These are phyloP conservation scores for Geranium incanum DNA, from an alignment of 441 rosid genomes.

Conservation along the genomic window DNA sequence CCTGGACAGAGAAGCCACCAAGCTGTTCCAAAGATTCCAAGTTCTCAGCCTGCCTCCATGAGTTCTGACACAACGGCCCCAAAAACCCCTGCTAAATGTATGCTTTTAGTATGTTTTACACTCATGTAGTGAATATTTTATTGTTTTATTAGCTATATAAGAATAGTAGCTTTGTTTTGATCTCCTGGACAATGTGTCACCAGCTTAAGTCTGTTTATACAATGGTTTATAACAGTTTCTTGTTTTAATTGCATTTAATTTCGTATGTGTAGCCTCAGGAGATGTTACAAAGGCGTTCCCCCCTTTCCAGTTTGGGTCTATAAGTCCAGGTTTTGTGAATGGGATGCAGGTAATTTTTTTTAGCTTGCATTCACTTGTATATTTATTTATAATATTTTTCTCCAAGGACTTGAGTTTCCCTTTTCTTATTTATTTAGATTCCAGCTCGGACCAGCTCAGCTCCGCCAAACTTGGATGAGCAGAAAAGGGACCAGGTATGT, in stretches of 20 bases:
- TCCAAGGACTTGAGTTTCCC: constrained; percentile 18
- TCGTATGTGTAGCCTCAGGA: constrained; percentile 33
- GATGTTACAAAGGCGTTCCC: constrained; percentile 55
- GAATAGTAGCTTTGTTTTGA: neutral
- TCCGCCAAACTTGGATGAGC: constrained; percentile 97
- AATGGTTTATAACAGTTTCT: constrained; percentile 17
- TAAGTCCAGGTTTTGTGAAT: constrained; percentile 71
- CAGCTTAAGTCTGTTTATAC: neutral
- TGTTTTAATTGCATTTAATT: constrained; percentile 25
- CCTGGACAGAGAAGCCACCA: constrained; percentile 37
- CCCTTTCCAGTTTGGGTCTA: constrained; percentile 79
- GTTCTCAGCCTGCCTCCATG: constrained; percentile 62
- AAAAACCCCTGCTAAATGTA: constrained; percentile 53
- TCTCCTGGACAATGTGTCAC: neutral
- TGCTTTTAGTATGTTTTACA: constrained; percentile 3
- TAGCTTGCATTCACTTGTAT: neutral
- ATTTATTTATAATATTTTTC: constrained; percentile 1
- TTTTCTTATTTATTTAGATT: constrained; percentile 36
- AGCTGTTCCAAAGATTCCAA: constrained; percentile 71
- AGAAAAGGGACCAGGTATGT: constrained; percentile 77
- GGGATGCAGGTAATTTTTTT: constrained; percentile 50
- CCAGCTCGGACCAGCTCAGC: constrained; percentile 98
- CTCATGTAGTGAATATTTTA: constrained; percentile 38
- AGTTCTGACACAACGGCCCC: constrained; percentile 37
- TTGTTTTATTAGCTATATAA: neutral